Evolutionary conservation across 1,284 basidiomycete species (phyloP).

Genomic region (Meripilus lineatus): DNA sequence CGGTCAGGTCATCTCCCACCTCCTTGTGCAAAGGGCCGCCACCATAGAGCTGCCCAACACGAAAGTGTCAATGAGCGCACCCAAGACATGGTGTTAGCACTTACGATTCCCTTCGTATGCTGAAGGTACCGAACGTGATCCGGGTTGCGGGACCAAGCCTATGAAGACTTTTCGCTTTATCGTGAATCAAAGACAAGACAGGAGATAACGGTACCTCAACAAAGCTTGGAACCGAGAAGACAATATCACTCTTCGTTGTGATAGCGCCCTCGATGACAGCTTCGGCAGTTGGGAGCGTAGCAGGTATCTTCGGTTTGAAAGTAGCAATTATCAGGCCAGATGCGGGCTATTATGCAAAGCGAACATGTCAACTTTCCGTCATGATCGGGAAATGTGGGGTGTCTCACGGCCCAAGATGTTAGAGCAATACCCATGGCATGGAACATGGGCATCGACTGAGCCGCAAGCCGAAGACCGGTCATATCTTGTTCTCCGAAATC

Average conservation of each 20-base stretch:
- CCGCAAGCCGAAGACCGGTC: conserved; percentile 15
- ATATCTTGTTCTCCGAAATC: conserved; percentile 19
- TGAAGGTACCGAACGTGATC: conserved; percentile 9
- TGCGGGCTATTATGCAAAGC: conserved; percentile 10
- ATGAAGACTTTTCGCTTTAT: background rate
- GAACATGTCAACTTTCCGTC: background rate
- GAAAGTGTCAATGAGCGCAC: too few relatives aligned
- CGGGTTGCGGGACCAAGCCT: conserved; percentile 8
- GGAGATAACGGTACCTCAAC: conserved; percentile 17
- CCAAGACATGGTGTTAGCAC: too few relatives aligned
- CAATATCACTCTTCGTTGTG: conserved; percentile 12
- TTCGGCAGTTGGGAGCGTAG: conserved; percentile 18
- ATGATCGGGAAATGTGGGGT: background rate
- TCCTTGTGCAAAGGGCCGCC: conserved; percentile 16
- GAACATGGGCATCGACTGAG: conserved; percentile 22
- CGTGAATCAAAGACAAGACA: too few relatives aligned
- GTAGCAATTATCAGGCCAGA: conserved; percentile 13
- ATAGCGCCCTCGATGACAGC: conserved; percentile 11
- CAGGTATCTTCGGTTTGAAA: conserved; percentile 17
- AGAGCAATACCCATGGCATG: conserved; percentile 20
- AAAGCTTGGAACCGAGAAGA: conserved; percentile 20
- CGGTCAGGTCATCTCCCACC: conserved; percentile 13
- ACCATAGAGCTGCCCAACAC: conserved; percentile 19
- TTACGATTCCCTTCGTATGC: conserved; percentile 11
- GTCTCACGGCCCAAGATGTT: conserved; percentile 16